Evolutionary conservation across 23 red algal species (phyloP), one percentile per base, ranked within the genome.

Genomic region (Rhodosorus marinus): DNA sequence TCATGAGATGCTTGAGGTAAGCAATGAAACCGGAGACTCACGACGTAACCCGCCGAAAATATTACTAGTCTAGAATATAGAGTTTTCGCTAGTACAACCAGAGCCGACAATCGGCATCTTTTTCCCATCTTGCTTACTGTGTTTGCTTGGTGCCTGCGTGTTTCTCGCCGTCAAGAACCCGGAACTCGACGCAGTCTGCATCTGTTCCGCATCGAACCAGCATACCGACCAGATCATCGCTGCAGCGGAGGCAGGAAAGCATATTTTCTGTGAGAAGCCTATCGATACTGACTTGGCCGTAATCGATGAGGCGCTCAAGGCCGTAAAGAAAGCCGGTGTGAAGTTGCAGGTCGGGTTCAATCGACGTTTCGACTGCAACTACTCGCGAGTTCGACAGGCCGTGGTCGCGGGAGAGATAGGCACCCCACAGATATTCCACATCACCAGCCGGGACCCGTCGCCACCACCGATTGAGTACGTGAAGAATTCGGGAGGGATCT

Each of bases 261-360:
- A 98, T 50, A 98, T 98, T 52, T 98, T 98, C 52, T 82, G 78
- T 28, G 90, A 98, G 31, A 98, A 98, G 29, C 90, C 90, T 6
- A 98, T 98, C 54, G 90, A 84, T 59, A 85, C 73, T 33, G 60
- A 75, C 31, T 48, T 98, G 20, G 81, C 56, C 20, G 72, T 64
- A 24, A 80, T 98, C 29, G 90, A 98, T 40, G 35, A 85, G 20
- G 90, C 90, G 2, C 75, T 98, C 23, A 20, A 71, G 20, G 90
- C 77, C 26, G 90, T 98, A 1, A 47, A 62, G 26, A 81, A 98
- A 61, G 80, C 79, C 7, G 90, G 90, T 22, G 90, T 98, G 11
- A 84, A 85, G 49, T 49, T 98, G 22, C 90, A 98, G 60, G 90
- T 98, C 5, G 90, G 90, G 26, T 98, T 98, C 60, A 98, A 98